A percentile compares a stretch with the other conserved stretches of the same genome.
phyloP scores from a whole-genome alignment of 148 eudicot genomes.

The Dysphania ambrosioides region DNA sequence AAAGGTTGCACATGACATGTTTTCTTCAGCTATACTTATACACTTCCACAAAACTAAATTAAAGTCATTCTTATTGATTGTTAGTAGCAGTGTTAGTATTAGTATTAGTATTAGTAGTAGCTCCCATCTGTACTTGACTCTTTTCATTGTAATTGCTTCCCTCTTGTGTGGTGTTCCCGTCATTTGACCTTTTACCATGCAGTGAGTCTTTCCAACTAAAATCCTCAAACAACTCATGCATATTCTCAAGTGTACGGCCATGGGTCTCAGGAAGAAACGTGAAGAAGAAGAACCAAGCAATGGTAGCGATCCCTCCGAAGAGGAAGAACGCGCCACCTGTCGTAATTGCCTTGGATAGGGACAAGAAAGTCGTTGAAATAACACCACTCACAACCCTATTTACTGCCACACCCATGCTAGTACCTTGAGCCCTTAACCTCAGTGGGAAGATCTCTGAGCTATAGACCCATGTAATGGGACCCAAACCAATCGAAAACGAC shows the following conservation, averaged over 20 bases:
- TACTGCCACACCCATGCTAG: constrained; percentile 46
- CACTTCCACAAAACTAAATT: neutral
- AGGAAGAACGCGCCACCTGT: constrained; percentile 68
- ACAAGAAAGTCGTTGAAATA: constrained; percentile 48
- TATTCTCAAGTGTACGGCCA: constrained; percentile 62
- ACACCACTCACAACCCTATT: constrained; percentile 57
- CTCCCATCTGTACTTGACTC: constrained; percentile 25
- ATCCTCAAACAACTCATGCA: constrained; percentile 51
- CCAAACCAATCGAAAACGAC: constrained; percentile 64
- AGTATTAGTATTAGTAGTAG: neutral
- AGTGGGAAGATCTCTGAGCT: constrained; percentile 74
- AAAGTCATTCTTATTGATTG: neutral
- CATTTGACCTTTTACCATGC: constrained; percentile 12
- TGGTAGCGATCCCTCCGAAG: constrained; percentile 34
- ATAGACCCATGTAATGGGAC: constrained; percentile 76
- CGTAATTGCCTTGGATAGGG: constrained; percentile 41
- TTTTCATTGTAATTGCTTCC: neutral
- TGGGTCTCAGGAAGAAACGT: constrained; percentile 61
- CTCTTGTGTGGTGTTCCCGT: constrained; percentile 5
- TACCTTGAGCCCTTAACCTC: constrained; percentile 59
- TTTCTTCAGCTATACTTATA: constrained; percentile 2
- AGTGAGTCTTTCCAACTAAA: constrained; percentile 44
- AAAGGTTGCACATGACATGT: neutral
- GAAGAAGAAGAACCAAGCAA: constrained; percentile 53
- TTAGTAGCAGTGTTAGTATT: constrained; percentile 5